Evolutionary conservation across 768 basidiomycete genomes (phyloP).

Genomic region (Aureoboletus auriporus): DNA sequence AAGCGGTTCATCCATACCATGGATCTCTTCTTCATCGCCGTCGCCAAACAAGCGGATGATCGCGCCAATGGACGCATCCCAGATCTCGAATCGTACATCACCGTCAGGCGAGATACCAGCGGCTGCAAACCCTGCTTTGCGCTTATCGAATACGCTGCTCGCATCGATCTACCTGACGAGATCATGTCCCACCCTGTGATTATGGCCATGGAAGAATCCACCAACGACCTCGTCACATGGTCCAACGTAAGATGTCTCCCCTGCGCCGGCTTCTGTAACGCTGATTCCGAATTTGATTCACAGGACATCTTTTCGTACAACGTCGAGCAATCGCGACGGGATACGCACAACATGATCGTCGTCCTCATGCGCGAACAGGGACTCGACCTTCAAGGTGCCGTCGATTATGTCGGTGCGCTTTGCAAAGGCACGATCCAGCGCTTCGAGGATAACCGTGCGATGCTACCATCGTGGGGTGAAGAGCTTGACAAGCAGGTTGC

Average conservation of each 20-base stretch:
- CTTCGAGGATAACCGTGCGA: conserved; percentile 43
- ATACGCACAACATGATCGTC: conserved; percentile 71
- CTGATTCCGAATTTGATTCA: conserved; percentile 1
- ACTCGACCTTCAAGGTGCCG: conserved; percentile 54
- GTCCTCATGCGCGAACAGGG: conserved; percentile 62
- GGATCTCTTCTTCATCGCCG: conserved; percentile 39
- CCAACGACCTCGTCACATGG: conserved; percentile 52
- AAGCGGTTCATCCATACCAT: conserved; percentile 39
- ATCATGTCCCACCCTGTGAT: conserved; percentile 51
- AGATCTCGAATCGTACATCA: conserved; percentile 51
- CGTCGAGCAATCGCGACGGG: conserved; percentile 64
- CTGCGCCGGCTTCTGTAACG: neutral
- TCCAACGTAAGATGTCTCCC: conserved; percentile 33
- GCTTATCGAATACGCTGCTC: conserved; percentile 51
- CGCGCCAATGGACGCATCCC: conserved; percentile 35
- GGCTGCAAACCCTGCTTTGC: conserved; percentile 49
- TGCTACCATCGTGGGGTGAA: conserved; percentile 59
- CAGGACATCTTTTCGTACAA: conserved; percentile 78
- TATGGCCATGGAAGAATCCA: conserved; percentile 39
- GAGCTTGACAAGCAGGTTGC: conserved; percentile 56
- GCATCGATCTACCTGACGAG: conserved; percentile 50
- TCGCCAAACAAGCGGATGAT: conserved; percentile 41
- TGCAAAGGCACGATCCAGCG: conserved; percentile 53
- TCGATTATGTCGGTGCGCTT: conserved; percentile 61
- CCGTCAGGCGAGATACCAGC: conserved; percentile 50